phyloP scores from a whole-genome alignment of 192 early-diverging fungal species.

The Coemansia sp. region DNA sequence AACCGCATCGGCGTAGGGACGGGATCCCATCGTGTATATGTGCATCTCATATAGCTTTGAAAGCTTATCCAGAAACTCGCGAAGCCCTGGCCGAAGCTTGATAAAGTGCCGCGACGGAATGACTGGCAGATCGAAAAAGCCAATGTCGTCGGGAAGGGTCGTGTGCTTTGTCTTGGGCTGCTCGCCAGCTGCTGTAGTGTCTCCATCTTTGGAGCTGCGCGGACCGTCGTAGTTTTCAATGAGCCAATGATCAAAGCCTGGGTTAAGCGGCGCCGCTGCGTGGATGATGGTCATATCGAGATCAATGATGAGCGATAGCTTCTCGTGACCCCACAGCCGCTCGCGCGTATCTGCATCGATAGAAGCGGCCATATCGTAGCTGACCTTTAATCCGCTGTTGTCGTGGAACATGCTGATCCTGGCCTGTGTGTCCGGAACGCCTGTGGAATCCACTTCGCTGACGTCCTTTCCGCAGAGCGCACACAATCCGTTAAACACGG shows the following conservation, averaged over 20 bases:
- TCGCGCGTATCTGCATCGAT: constrained; percentile 23
- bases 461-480: constrained; percentile 78
- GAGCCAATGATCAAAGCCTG: constrained; percentile 35
- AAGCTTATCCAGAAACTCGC: constrained; percentile 72
- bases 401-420: constrained; percentile 82
- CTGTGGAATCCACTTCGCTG: constrained; percentile 30
- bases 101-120: constrained; percentile 72
- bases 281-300: constrained; percentile 98
- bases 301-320: constrained; percentile 91
- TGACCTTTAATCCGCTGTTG: constrained; percentile 66
- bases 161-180: constrained; percentile 1
- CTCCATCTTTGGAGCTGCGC: constrained; percentile 3
- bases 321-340: constrained; percentile 64
- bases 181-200: not conserved
- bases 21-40: constrained; percentile 98
- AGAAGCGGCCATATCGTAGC: constrained; percentile 30
- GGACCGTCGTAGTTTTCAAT: constrained; percentile 44
- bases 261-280: constrained; percentile 57
- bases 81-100: constrained; percentile 84
- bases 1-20: constrained; percentile 88
- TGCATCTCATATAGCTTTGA: constrained; percentile 86
- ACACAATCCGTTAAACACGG: constrained; percentile 78
- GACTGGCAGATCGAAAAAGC: constrained; percentile 72
- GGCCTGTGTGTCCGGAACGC: constrained; percentile 59
- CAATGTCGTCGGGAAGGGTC: constrained; percentile 63